These are phyloP conservation scores for Vanrija sp. DNA, from an alignment of 1,284 basidiomycete genomes.

Conservation along the genomic window DNA sequence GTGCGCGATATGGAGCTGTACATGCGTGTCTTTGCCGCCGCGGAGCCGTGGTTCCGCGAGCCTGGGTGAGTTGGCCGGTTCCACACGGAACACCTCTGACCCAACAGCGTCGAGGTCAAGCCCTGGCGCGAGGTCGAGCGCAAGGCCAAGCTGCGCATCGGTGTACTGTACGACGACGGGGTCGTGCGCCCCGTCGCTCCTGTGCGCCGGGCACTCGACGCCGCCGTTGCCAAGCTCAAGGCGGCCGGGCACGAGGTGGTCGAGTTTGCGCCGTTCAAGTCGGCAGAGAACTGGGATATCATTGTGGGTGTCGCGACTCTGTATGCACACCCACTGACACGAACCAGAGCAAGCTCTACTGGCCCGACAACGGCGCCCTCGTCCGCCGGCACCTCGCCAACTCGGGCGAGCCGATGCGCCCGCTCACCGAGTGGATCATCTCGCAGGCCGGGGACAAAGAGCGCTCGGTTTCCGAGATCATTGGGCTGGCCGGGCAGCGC, in stretches of 20 bases:
- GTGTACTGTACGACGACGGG: conserved; percentile 48
- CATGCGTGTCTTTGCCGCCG: conserved; percentile 30
- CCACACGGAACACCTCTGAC: conserved; percentile 20
- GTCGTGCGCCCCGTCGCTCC: conserved; percentile 45
- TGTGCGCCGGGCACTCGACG: conserved; percentile 41
- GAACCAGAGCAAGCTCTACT: conserved; percentile 32
- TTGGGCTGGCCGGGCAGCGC: conserved; percentile 28
- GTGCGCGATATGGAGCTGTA: conserved; percentile 41
- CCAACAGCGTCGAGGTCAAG: neutral
- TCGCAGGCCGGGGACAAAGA: conserved; percentile 15
- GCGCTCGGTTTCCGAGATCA: conserved; percentile 22
- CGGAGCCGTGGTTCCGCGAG: conserved; percentile 40
- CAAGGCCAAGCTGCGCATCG: conserved; percentile 32
- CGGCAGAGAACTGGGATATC: conserved; percentile 29
- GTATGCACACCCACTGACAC: neutral
- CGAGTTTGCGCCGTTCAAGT: conserved; percentile 23
- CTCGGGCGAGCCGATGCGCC: conserved; percentile 34
- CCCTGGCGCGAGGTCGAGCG: neutral
- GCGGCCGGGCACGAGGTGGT: conserved; percentile 27
- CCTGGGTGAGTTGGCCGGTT: conserved; percentile 22
- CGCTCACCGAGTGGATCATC: conserved; percentile 39
- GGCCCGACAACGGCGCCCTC: conserved; percentile 35
- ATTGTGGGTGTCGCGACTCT: conserved; percentile 16
- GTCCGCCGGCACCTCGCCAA: conserved; percentile 17
- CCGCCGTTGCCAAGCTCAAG: conserved; percentile 26